Percentiles rank a stretch among this genome's conserved stretches.
Conservation (phyloP, 1,139 yeast species). For the Yamadazyma buinensis region DNA sequence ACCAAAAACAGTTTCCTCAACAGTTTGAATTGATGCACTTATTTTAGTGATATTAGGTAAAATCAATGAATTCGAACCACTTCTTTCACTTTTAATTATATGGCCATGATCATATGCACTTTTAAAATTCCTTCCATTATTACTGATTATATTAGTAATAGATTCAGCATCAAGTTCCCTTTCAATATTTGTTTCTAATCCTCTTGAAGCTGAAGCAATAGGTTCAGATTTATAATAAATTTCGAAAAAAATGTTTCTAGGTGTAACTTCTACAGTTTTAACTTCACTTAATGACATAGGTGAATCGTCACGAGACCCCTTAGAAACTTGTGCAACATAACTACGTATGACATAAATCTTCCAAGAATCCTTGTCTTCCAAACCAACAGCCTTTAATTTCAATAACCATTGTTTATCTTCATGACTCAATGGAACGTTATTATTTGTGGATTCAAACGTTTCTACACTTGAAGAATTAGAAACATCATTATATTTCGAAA, state of each 20-base stretch:
- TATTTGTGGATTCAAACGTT: conserved; percentile 3
- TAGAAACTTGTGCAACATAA: conserved; percentile 61
- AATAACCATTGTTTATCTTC: conserved; percentile 79
- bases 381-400: conserved; percentile 65
- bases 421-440: conserved; percentile 32
- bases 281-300: conserved; percentile 11
- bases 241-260: conserved; percentile 68
- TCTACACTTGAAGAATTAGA: conserved; percentile 1
- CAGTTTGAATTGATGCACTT: conserved; percentile 52
- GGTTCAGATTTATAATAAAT: conserved; percentile 48
- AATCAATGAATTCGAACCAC: conserved; percentile 22
- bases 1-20: conserved; percentile 60
- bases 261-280: conserved; percentile 25
- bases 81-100: conserved; percentile 8
- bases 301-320: conserved; percentile 13
- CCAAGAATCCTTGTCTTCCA: conserved; percentile 75
- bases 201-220: conserved; percentile 14
- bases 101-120: background rate
- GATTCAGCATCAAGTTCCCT: conserved; percentile 4
- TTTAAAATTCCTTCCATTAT: background rate
- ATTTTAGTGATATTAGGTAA: conserved; percentile 32
- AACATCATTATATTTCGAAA: conserved; percentile 11
- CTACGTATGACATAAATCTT: conserved; percentile 68
- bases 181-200: conserved; percentile 10
- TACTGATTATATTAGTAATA: conserved; percentile 1